Evolutionary conservation across 495 filamentous ascomycete genomes (phyloP).

Genomic region (Tirmania nivea): DNA sequence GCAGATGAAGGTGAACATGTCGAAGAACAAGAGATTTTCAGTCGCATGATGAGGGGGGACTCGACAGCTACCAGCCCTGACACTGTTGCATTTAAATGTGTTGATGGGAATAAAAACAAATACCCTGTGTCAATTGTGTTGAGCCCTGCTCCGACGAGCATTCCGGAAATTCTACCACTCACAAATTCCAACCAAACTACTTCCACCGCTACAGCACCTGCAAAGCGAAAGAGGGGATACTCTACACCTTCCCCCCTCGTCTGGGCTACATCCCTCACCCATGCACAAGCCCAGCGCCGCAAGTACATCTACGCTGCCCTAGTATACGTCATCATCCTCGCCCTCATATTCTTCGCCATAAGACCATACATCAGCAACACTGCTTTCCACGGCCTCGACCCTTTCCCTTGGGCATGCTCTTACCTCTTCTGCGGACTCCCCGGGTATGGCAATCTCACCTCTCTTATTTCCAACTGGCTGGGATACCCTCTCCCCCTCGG

Average conservation of each 20-base stretch:
- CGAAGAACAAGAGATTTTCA: neutral
- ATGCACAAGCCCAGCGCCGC: conserved; percentile 46
- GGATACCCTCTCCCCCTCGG: neutral
- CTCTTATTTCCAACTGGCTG: conserved; percentile 2
- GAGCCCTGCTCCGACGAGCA: neutral
- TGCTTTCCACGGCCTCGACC: conserved; percentile 52
- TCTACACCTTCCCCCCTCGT: neutral
- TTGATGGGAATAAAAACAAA: neutral
- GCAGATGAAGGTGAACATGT: neutral
- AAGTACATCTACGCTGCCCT: conserved; percentile 70
- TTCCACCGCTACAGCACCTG: neutral
- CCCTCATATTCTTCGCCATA: conserved; percentile 46
- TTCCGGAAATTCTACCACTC: neutral
- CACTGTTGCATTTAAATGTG: neutral
- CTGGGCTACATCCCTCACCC: conserved; percentile 42
- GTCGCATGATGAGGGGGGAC: neutral
- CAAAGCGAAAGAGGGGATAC: neutral
- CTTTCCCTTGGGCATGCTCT: conserved; percentile 75
- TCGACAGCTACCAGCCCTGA: neutral
- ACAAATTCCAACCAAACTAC: neutral
- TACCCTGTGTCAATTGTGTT: neutral
- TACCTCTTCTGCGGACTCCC: conserved; percentile 71
- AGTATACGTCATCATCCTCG: conserved; percentile 43
- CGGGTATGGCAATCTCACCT: conserved; percentile 22
- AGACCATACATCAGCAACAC: conserved; percentile 40